A percentile compares a stretch with the other conserved stretches of the same genome.
These are phyloP conservation scores for Senna tora DNA, from an alignment of 306 rosid genomes.

Conservation along the genomic window DNA sequence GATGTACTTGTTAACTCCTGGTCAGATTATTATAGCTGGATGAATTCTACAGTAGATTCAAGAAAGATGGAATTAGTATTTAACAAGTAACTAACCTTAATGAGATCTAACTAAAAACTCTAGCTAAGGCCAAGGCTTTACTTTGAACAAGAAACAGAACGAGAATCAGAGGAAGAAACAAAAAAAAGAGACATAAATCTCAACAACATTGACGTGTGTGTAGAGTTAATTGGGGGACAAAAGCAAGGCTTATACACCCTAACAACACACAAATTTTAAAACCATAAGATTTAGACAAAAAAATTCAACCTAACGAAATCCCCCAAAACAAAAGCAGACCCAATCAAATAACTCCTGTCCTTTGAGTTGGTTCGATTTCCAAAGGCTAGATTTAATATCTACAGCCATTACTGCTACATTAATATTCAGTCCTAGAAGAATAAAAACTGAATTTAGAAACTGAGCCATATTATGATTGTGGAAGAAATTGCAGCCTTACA, in stretches of 20 bases:
- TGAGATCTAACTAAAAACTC: conserved; percentile 1
- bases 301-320: conserved; percentile 28
- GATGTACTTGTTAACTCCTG: background rate
- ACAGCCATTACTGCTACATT: background rate
- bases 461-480: conserved; percentile 1
- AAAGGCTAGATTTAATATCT: conserved; percentile 9
- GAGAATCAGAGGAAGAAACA: background rate
- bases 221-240: background rate
- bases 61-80: background rate
- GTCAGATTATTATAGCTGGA: background rate
- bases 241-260: conserved; percentile 34
- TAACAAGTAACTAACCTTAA: background rate
- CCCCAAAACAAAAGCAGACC: background rate
- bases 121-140: background rate
- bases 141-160: background rate
- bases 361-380: conserved; percentile 15
- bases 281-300: background rate
- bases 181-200: background rate
- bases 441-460: conserved; percentile 6
- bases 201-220: too few species aligned
- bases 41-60: background rate
- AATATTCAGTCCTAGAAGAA: conserved; percentile 29
- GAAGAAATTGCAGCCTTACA: conserved; percentile 53
- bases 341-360: background rate
- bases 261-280: background rate